Evolutionary conservation across 805 yeast genomes (phyloP).

Genomic region (Ogataea degrootiae): DNA sequence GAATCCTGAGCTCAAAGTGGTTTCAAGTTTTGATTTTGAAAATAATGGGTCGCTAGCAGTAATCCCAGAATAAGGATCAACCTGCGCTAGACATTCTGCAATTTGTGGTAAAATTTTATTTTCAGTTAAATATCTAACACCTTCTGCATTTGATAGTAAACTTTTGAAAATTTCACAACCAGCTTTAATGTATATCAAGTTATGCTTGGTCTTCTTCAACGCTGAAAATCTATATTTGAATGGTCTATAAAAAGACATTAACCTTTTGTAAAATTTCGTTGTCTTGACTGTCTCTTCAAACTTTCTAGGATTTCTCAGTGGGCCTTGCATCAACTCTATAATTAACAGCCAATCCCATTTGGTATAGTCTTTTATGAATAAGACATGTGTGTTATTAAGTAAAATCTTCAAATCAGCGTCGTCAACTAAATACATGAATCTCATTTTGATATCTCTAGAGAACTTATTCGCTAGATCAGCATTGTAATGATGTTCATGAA

Average conservation of each 20-base stretch:
- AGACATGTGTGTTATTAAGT: constrained; percentile 63
- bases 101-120: constrained; percentile 83
- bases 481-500: constrained; percentile 1
- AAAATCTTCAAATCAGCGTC: constrained; percentile 64
- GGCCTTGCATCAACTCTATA: constrained; percentile 73
- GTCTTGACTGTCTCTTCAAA: constrained; percentile 73
- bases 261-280: constrained; percentile 80
- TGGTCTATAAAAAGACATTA: constrained; percentile 86
- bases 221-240: constrained; percentile 76
- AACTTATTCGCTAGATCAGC: constrained; percentile 12
- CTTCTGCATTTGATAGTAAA: constrained; percentile 57
- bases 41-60: constrained; percentile 71
- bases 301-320: constrained; percentile 64
- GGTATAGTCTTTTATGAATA: constrained; percentile 70
- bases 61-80: constrained; percentile 76
- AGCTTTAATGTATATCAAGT: constrained; percentile 56
- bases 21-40: constrained; percentile 50
- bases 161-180: constrained; percentile 74
- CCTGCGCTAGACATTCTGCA: constrained; percentile 82
- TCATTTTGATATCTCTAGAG: constrained; percentile 21
- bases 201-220: constrained; percentile 43
- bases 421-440: constrained; percentile 35
- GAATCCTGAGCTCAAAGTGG: constrained; percentile 72
- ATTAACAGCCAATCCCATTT: constrained; percentile 88
- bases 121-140: constrained; percentile 58